Evolutionary conservation across 495 filamentous ascomycete genomes (phyloP).

Genomic region (Trichodelitschia bisporula): DNA sequence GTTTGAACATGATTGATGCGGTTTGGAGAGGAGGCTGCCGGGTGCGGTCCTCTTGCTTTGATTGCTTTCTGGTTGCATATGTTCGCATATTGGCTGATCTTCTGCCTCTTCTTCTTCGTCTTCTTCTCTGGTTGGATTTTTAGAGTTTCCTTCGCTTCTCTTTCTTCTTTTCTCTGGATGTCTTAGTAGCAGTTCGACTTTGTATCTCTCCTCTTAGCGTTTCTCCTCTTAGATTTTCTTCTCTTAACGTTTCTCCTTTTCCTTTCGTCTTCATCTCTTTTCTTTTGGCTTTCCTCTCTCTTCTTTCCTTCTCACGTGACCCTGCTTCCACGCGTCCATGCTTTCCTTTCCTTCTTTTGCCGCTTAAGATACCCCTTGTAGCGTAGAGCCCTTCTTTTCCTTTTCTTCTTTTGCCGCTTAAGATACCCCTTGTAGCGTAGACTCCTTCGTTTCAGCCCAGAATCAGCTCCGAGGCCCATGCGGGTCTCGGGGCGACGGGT

Average conservation of each 20-base stretch:
- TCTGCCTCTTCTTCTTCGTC: too few relatives aligned
- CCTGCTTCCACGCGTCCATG: neutral
- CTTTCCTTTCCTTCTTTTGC: neutral
- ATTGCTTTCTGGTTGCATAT: too few relatives aligned
- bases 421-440: slow-evolving; percentile 2
- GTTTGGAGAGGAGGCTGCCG: too few relatives aligned
- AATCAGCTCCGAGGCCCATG: slow-evolving; percentile 9
- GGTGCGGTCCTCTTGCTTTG: too few relatives aligned
- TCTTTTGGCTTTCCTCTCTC: neutral
- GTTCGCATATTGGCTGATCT: too few relatives aligned
- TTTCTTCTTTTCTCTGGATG: too few relatives aligned
- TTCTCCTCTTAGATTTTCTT: too few relatives aligned
- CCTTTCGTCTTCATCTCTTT: neutral
- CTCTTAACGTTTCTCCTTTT: too few relatives aligned
- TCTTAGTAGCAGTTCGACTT: too few relatives aligned
- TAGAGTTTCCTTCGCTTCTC: too few relatives aligned
- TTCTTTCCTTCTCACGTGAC: neutral
- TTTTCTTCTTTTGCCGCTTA: slow-evolving; percentile 1
- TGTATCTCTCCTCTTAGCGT: too few relatives aligned
- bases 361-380: neutral
- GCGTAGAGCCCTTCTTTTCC: neutral
- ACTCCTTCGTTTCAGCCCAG: slow-evolving; percentile 15
- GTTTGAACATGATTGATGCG: neutral
- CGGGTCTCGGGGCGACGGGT: slow-evolving; percentile 28
- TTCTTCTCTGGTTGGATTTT: too few relatives aligned